Percentiles rank a stretch among this genome's conserved stretches.
These are phyloP conservation scores for Saturnispora serradocipensis DNA, from an alignment of 805 yeast species.

Conservation along the genomic window DNA sequence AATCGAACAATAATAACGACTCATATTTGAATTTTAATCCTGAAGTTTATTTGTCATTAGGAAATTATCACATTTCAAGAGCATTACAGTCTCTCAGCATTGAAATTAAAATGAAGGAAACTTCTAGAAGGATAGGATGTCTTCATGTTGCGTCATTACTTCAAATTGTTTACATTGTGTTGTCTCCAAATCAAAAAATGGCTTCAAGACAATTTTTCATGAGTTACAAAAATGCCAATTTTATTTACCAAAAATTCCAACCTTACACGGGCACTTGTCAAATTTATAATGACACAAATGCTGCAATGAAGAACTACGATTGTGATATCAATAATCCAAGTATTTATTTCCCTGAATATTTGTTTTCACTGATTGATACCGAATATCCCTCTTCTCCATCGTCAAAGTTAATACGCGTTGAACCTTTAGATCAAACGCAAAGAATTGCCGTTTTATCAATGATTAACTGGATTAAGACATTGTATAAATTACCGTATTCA, in stretches of 20 bases:
- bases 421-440: neutral
- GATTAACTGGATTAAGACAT: slow-evolving; percentile 1
- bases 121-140: slow-evolving; percentile 5
- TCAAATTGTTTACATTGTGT: slow-evolving; percentile 11
- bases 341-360: slow-evolving; percentile 14
- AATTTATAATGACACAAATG: slow-evolving; percentile 1
- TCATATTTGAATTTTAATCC: slow-evolving; percentile 9
- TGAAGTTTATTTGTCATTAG: slow-evolving; percentile 11
- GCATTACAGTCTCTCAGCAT: slow-evolving; percentile 11
- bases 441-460: neutral
- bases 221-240: slow-evolving; percentile 11
- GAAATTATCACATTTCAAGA: slow-evolving; percentile 16
- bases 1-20: neutral
- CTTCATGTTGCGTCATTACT: slow-evolving; percentile 8
- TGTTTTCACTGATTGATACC: slow-evolving; percentile 10
- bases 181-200: slow-evolving; percentile 14
- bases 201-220: slow-evolving; percentile 12
- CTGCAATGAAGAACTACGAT: neutral
- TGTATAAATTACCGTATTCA: slow-evolving; percentile 4
- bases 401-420: neutral
- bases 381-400: neutral
- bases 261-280: slow-evolving; percentile 4
- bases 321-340: slow-evolving; percentile 1
- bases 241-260: slow-evolving; percentile 4
- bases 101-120: slow-evolving; percentile 8